phyloP scores from a whole-genome alignment of 2,329 filamentous ascomycete genomes.

The Beauveria bassiana region DNA sequence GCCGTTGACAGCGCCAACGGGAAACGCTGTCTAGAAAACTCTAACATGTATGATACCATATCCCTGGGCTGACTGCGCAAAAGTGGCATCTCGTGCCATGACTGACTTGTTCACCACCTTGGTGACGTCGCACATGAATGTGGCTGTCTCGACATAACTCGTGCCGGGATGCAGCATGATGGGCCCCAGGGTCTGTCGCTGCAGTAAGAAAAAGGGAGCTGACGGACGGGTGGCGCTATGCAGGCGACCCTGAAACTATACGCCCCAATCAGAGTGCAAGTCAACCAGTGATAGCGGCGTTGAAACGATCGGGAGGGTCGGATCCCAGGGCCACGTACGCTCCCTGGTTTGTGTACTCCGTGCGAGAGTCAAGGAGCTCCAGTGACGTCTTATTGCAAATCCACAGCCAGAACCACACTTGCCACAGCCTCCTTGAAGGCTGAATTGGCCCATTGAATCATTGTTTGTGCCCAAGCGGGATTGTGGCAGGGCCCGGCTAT shows the following conservation, averaged over 20 bases:
- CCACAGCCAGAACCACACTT: neutral
- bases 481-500: neutral
- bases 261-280: neutral
- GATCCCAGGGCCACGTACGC: slow-evolving; percentile 1
- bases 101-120: neutral
- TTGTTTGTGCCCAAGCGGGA: slow-evolving; percentile 1
- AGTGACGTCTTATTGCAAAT: no score
- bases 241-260: slow-evolving; percentile 6
- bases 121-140: neutral
- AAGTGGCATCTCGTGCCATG: neutral
- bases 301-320: slow-evolving; percentile 4
- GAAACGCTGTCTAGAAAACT: neutral
- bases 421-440: neutral
- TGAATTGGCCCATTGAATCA: neutral
- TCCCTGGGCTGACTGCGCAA: neutral
- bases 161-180: neutral
- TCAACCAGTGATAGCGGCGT: neutral
- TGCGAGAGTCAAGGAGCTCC: no score
- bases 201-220: slow-evolving; percentile 5
- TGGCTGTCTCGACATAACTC: neutral
- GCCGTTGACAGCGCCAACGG: neutral
- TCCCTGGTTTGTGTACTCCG: neutral
- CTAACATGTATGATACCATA: neutral
- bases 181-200: neutral
- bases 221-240: neutral